Conservation (phyloP, 768 basidiomycete genomes). For the Boletus rubropictus region DNA sequence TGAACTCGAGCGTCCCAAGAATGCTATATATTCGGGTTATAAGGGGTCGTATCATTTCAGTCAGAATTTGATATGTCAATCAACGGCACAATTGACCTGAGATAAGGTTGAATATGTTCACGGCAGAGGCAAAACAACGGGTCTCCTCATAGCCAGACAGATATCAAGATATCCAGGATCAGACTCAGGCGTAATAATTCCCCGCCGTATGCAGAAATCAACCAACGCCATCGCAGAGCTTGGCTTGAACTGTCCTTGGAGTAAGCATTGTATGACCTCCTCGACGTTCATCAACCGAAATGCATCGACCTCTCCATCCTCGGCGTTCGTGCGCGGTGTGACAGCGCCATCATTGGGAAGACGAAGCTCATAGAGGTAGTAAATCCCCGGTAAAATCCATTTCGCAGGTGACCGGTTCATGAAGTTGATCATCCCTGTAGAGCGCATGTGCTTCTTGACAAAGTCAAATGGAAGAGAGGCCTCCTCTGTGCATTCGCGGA, state of each 20-base stretch:
- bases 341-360: slow-evolving; percentile 33
- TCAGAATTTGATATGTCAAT: not conserved
- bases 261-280: slow-evolving; percentile 30
- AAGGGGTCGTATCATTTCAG: not conserved
- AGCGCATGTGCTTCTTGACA: slow-evolving; percentile 28
- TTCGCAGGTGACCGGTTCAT: slow-evolving; percentile 38
- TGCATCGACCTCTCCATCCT: slow-evolving; percentile 39
- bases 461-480: slow-evolving; percentile 37
- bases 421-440: slow-evolving; percentile 36
- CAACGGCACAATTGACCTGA: not conserved
- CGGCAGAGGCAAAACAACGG: slow-evolving; percentile 18
- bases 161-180: slow-evolving; percentile 21
- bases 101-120: not conserved
- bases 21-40: not conserved
- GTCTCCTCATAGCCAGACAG: slow-evolving; percentile 20
- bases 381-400: slow-evolving; percentile 43
- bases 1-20: not conserved
- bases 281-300: slow-evolving; percentile 36
- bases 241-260: slow-evolving; percentile 35
- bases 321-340: slow-evolving; percentile 32
- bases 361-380: slow-evolving; percentile 41
- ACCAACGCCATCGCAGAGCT: slow-evolving; percentile 40
- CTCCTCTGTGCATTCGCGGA: slow-evolving; percentile 41
- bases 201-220: slow-evolving; percentile 38
- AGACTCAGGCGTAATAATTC: slow-evolving; percentile 23